These are phyloP conservation scores for Phaseolus coccineus DNA, from an alignment of 331 rosid genomes.

Conservation along the genomic window DNA sequence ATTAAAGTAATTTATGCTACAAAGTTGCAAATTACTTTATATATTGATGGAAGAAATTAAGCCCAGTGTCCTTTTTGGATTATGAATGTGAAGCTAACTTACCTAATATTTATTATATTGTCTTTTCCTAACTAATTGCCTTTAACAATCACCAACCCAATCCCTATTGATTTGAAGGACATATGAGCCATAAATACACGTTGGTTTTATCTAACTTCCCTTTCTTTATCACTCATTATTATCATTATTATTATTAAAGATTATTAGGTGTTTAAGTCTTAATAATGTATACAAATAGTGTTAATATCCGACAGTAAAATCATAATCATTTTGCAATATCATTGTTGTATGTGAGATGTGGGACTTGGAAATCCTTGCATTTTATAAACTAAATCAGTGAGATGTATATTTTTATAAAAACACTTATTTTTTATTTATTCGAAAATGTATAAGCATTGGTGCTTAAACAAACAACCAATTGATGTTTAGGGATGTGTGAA, in stretches of 20 bases:
- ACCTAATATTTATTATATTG: constrained; percentile 14
- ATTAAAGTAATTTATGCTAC: too few species aligned
- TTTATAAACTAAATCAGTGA: too few species aligned
- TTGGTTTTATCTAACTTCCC: constrained; percentile 30
- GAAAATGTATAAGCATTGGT: too few species aligned
- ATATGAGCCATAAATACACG: constrained; percentile 3
- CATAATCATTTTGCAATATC: neutral
- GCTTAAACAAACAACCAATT: too few species aligned
- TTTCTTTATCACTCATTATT: neutral
- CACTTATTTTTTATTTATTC: too few species aligned
- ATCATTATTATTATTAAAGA: constrained; percentile 17
- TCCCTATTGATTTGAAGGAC: neutral
- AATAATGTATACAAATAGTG: constrained; percentile 2
- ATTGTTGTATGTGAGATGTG: too few species aligned
- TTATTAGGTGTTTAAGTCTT: constrained; percentile 19
- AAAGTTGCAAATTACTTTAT: neutral
- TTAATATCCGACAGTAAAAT: neutral
- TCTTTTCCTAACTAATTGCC: constrained; percentile 13
- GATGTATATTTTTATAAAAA: too few species aligned
- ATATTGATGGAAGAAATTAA: neutral
- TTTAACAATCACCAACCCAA: constrained; percentile 19
- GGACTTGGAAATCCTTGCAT: too few species aligned
- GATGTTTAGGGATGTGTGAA: too few species aligned
- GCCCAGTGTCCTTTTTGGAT: neutral
- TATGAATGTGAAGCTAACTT: neutral